phyloP scores from a whole-genome alignment of 148 eudicot genomes.

The Pouteria glomerata region DNA sequence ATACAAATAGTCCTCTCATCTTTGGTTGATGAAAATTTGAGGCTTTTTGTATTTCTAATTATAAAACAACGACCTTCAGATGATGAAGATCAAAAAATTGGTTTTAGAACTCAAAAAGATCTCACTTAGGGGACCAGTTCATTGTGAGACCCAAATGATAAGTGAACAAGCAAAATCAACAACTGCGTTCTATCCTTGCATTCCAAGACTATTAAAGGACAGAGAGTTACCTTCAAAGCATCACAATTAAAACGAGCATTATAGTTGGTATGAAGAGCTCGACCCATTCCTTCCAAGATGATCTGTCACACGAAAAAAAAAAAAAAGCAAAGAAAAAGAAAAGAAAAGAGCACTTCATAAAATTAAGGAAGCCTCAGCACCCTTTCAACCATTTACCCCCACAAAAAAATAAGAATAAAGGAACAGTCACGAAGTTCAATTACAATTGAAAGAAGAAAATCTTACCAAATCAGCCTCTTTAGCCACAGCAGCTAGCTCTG shows the following conservation, averaged over 20 bases:
- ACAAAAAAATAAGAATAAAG: background rate
- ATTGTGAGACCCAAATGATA: background rate
- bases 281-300: conserved; percentile 99
- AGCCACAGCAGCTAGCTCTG: conserved; percentile 93
- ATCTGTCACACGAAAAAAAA: conserved; percentile 42
- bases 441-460: background rate
- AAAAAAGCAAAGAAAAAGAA: background rate
- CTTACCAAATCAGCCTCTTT: conserved; percentile 95
- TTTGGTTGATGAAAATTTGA: background rate
- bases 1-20: background rate
- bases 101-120: background rate
- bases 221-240: conserved; percentile 69
- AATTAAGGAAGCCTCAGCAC: too few species aligned
- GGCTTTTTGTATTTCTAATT: background rate
- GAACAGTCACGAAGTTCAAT: background rate
- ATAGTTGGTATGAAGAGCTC: conserved; percentile 86
- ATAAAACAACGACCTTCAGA: background rate
- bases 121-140: background rate
- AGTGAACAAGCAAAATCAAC: background rate
- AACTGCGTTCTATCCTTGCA: background rate
- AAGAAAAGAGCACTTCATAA: background rate
- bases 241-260: conserved; percentile 84
- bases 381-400: background rate
- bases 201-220: background rate
- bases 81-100: background rate